phyloP scores from a whole-genome alignment of 495 filamentous ascomycete genomes.

The Astrothelium macrocarpum region DNA sequence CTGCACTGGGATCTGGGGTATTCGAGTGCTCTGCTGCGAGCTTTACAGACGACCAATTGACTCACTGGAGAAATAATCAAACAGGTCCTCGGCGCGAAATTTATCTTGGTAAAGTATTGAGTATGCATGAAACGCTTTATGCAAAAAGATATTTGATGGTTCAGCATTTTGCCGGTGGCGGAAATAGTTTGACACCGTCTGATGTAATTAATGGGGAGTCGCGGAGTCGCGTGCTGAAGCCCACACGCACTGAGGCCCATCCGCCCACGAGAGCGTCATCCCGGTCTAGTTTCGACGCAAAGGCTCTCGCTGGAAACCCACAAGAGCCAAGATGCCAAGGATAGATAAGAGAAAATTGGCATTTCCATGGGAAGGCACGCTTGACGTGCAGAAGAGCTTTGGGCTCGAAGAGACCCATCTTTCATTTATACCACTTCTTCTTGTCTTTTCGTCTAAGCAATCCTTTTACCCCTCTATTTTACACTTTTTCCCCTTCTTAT shows the following conservation, averaged over 20 bases:
- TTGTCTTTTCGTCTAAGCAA: no score
- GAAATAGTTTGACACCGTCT: neutral
- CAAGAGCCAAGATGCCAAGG: neutral
- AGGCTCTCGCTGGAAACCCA: no score
- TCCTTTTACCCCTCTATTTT: neutral
- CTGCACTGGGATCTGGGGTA: neutral
- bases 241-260: neutral
- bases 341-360: neutral
- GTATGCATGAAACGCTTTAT: neutral
- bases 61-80: neutral
- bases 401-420: neutral
- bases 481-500: neutral
- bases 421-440: neutral
- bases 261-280: neutral
- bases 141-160: neutral
- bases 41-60: neutral
- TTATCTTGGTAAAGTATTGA: neutral
- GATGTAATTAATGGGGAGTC: neutral
- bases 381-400: neutral
- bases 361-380: neutral
- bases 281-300: neutral
- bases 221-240: neutral
- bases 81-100: neutral
- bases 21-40: neutral
- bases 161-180: neutral